Conservation (phyloP, 495 filamentous ascomycete species). For the Aspergillus heteromorphus region DNA sequence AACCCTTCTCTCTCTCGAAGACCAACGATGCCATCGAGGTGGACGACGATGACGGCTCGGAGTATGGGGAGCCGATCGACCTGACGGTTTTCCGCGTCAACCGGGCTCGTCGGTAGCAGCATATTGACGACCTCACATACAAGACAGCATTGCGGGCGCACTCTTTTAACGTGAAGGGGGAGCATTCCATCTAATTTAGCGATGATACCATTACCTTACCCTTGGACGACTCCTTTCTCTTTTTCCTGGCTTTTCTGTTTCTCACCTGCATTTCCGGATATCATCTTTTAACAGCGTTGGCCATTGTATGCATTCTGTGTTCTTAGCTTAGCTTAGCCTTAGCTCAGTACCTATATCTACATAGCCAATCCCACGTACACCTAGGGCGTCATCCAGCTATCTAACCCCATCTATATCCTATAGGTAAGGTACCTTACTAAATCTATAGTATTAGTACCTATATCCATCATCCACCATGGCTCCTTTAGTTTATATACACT, state of each 20-base stretch:
- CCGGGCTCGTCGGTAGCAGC: slow-evolving; percentile 13
- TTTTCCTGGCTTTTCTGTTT: not conserved
- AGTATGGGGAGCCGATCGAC: slow-evolving; percentile 37
- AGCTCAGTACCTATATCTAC: too few relatives aligned
- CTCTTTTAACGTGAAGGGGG: not conserved
- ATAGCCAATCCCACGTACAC: too few relatives aligned
- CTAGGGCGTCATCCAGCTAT: too few relatives aligned
- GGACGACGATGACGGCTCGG: slow-evolving; percentile 40
- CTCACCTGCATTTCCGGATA: not conserved
- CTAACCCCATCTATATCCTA: too few relatives aligned
- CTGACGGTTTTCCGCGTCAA: slow-evolving; percentile 37
- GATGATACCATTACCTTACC: slow-evolving; percentile 13
- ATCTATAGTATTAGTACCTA: too few relatives aligned
- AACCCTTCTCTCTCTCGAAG: slow-evolving; percentile 5
- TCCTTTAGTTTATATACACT: too few relatives aligned
- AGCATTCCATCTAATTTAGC: not conserved
- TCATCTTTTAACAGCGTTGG: too few relatives aligned
- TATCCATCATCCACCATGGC: too few relatives aligned
- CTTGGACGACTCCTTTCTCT: not conserved
- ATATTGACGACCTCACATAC: not conserved
- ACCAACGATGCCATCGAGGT: slow-evolving; percentile 33
- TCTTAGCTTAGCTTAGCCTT: too few relatives aligned
- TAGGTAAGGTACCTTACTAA: too few relatives aligned
- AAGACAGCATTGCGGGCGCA: not conserved
- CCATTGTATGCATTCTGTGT: too few relatives aligned